These are phyloP conservation scores for Paxillus involutus DNA, from an alignment of 768 basidiomycete genomes.

Conservation along the genomic window DNA sequence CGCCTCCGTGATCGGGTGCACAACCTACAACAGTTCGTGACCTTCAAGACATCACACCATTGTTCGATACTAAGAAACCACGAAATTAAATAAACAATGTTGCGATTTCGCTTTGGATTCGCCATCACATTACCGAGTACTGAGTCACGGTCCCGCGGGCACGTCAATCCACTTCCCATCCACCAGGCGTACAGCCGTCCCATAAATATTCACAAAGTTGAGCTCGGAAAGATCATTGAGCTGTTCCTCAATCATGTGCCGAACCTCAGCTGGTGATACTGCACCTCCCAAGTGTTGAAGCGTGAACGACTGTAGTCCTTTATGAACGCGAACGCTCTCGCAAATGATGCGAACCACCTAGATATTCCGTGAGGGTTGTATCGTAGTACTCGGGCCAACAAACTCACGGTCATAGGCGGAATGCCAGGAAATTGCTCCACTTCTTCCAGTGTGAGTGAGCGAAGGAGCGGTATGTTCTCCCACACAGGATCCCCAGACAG, in stretches of 20 bases:
- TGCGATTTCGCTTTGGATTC: too few relatives aligned
- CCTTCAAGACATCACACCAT: too few relatives aligned
- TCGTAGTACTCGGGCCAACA: too few relatives aligned
- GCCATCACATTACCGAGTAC: not conserved
- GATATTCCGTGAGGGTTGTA: not conserved
- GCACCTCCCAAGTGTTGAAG: not conserved
- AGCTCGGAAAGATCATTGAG: conserved; percentile 1
- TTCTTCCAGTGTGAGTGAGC: conserved; percentile 4
- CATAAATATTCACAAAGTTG: not conserved
- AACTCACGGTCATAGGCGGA: too few relatives aligned
- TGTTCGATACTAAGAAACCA: too few relatives aligned
- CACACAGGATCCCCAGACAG: conserved; percentile 1
- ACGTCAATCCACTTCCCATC: too few relatives aligned
- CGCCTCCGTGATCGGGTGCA: conserved; percentile 65
- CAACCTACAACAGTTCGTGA: conserved; percentile 53
- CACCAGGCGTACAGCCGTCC: too few relatives aligned
- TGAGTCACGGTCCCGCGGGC: not conserved
- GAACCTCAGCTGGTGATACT: not conserved
- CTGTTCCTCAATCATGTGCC: not conserved
- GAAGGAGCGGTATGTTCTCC: conserved; percentile 4
- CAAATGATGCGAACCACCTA: too few relatives aligned
- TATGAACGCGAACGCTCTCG: not conserved
- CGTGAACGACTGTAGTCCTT: not conserved
- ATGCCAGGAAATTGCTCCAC: too few relatives aligned
- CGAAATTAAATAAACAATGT: too few relatives aligned